Evolutionary conservation across 2,329 filamentous ascomycete genomes (phyloP), one percentile per base, ranked within the genome.

Genomic region (Colletotrichum cuscutae): DNA sequence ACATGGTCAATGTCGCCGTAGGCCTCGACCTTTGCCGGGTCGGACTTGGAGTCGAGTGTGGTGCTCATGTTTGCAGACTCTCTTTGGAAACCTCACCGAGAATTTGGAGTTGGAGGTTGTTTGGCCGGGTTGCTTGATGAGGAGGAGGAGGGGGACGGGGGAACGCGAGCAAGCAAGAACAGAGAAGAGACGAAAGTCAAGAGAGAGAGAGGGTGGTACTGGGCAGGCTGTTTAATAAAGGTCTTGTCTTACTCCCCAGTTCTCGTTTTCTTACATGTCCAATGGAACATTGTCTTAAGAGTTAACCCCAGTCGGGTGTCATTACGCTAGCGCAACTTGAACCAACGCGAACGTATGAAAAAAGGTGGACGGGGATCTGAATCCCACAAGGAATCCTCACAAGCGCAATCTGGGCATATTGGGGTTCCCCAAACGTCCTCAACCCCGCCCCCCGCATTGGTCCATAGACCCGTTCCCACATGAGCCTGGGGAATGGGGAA

Each of bases 31-130:
- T 71, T 67, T 19, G 68, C 28, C 28, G 64, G 53, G 13, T 72
- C 69, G 59, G 72, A 58, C 64, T 74, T 74, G 53, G 46, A 46
- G 65, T 74, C 68, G 68, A 61, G 1, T 8, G 60, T 35, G 46
- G 49, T 42, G 54, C 63, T 65, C 68, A 74, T 72, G 54, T 56
- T 49, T 65, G 26, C 19, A 30, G 42, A 59, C 12, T n/a, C 42
- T n/a, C 19, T 49, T 49, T 49, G 11, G 7, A 19, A 22, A 49
- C 42, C 42, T n/a, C 42, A 19, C 42, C 42, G 42, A 49, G 42
- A 49, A 49, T n/a, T 49, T 49, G 42, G 42, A 49, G 42, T 49
- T 49, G 8, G 42, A n/a, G 42, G 42, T n/a, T n/a, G 5, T 22
- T 9, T 49, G 42, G 42, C 42, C 42, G 42, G 42, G 42, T 49